Evolutionary conservation across 208 protist genomes (phyloP).

Genomic region (Vickermania spadyakhi): DNA sequence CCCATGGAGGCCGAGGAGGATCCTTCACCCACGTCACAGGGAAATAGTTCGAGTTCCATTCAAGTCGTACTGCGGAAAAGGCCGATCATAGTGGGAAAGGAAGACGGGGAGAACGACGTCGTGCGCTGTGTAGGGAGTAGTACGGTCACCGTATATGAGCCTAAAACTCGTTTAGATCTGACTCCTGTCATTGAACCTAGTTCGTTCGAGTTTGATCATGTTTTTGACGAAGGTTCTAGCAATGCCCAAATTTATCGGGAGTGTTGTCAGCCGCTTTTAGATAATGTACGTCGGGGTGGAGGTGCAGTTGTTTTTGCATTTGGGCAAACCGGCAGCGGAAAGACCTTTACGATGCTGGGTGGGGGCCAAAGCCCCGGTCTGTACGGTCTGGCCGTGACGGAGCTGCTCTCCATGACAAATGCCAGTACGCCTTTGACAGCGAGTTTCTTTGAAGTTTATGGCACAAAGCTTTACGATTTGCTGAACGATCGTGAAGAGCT

Average conservation of each 20-base stretch:
- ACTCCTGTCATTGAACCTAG: conserved; percentile 87
- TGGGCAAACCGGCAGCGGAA: conserved; percentile 94
- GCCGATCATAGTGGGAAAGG: conserved; percentile 33
- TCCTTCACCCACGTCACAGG: no score
- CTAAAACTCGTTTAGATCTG: conserved; percentile 88
- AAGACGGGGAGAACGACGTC: conserved; percentile 69
- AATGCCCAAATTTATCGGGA: conserved; percentile 58
- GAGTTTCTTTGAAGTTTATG: conserved; percentile 95
- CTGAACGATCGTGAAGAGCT: conserved; percentile 82
- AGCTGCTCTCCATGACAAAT: conserved; percentile 80
- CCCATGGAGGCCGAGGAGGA: no score
- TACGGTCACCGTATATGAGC: conserved; percentile 66
- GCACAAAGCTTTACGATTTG: conserved; percentile 90
- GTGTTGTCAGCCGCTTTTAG: conserved; percentile 58
- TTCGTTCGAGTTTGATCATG: conserved; percentile 68
- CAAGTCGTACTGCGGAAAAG: conserved; percentile 76
- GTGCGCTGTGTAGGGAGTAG: conserved; percentile 38
- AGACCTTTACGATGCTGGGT: conserved; percentile 89
- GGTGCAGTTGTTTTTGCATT: conserved; percentile 90
- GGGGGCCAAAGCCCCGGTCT: conserved; percentile 45
- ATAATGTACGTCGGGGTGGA: conserved; percentile 45
- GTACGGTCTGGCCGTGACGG: conserved; percentile 86
- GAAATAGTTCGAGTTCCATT: conserved; percentile 29
- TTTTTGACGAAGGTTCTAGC: conserved; percentile 52
- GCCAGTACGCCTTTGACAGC: conserved; percentile 28